Base-by-base conservation (phyloP, 2,329 filamentous ascomycete species). In the Uncinocarpus reesii region DNA sequence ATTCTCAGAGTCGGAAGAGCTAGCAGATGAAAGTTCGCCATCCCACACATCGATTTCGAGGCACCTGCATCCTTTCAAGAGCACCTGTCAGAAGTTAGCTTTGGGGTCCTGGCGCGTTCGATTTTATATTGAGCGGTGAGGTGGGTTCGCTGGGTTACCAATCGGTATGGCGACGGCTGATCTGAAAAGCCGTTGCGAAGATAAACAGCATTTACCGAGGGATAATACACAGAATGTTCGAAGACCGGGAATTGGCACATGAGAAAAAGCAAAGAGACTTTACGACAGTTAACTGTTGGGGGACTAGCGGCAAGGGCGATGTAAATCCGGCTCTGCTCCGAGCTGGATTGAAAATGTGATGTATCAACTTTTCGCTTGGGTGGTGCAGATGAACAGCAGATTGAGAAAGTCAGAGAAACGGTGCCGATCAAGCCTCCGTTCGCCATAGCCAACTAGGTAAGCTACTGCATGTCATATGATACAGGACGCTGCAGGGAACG, bases 31-130 rank as follows among this genome's bases (percentile, higher is more conserved):
- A 7, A 68, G 67, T 36, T 76, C 72, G 10, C 87, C 86, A 64
- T 95, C 86, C 85, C 89, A 95, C 2, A 95, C 87, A 60, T 95
- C 90, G 48, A 95, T 92, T 64, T 95, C 89, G 40, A 95, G 87
- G 60, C 88, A 95, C 52, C 89, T 80, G 60, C 89, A 94, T 41
- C 86, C 85, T 44, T 80, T 76, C 29, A 78, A 72, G 10, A 95
- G 78, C 10, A 84, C 83, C 76, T 86, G 57, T 45, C 16, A 42
- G 40, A 18, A 8, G n/a, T 46, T 37, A 51, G 37, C 23, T 46
- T 23, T 46, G 34, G n/a, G 5, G 23, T 21, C 10, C 37, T n/a
- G 36, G 42, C 42, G 29, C n/a, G n/a, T n/a, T 36, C 28, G 35
- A 5, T 24, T 3, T 35, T 37, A 23, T 7, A 45, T 28, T 45